Evolutionary conservation across 169 alveolate species (phyloP), one percentile per base, ranked within the genome.

Genomic region (Miamiensis avidus): DNA sequence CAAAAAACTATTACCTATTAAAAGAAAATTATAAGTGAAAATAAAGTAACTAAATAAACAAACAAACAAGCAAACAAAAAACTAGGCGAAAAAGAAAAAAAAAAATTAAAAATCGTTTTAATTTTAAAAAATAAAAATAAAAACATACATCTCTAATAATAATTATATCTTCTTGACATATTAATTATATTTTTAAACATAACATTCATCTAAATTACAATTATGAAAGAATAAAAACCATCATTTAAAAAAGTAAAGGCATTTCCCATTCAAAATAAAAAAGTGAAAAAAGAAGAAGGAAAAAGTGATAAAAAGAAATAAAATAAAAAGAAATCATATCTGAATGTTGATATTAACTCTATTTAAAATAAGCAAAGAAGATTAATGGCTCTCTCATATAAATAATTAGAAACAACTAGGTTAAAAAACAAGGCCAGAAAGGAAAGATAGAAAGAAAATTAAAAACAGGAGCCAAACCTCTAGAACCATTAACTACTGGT

Each of bases 371-470:
- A 79, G 65, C 76, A 79, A 79, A 79, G 65, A 27, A 79, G 84
- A 64, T 27, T 79, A 0, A 33, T 49, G 4, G 73, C 65, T 20
- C 20, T 79, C 26, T 34, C 31, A 49, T 34, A 49, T n/a, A 49
- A 79, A 49, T 29, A 79, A 64, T 34, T 1, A 30, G 84, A 79
- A 31, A 29, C 34, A 64, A 64, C 34, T 69, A 79, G 64, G 29
- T 0, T 79, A 11, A 79, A 79, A 79, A 79, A 64, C 1, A 79
- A 79, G 64, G 84, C 34, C 15, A 65, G 75, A 34, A 49, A 79
- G 30, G 75, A 34, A 79, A 79, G 84, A 79, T 26, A 34, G 15
- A 76, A 79, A 79, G 84, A 79, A 65, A 33, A 79, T 64, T 49
- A 79, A 29, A 79, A 79, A 79, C 77, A 0, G 84, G 84, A 1